Base-by-base conservation (phyloP, 2,329 filamentous ascomycete genomes). In the Penicillium oxalicum region DNA sequence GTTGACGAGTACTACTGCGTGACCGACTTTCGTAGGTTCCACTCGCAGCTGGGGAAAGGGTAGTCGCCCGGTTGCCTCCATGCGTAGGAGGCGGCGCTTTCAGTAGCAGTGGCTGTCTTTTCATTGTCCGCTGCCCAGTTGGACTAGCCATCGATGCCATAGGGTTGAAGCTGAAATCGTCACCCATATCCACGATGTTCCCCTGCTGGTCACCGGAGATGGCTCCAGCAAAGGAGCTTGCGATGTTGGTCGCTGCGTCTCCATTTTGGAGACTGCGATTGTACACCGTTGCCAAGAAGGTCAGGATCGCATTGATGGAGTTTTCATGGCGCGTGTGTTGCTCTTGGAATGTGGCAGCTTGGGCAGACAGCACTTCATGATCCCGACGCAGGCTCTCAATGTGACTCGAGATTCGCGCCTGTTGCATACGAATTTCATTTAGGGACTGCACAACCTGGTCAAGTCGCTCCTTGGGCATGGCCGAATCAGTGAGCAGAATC, bases 231-330 rank as follows among this genome's bases (percentile, higher is more conserved):
- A 97, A 87, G 63, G 95, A 85, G 58, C 94, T 91, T 48, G 87
- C 83, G 37, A 97, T 80, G 51, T 88, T 91, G 62, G 88, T 82
- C 1, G 81, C 77, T 13, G 81, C 80, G 29, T 83, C 84, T 59
- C 91, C 86, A 33, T 91, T 88, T 65, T 96, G 91, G 43, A 98
- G 73, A 54, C 89, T 95, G 62, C 94, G 86, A 54, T 95, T 87
- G 71, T 97, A 98, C 37, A 98, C 91, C 9, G 94, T 97, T 40
- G 91, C 93, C 18, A 98, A 78, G 68, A 98, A 97, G 43, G 91
- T 95, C 37, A 98, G 78, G 53, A 98, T 97, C n/a, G 91, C 91
- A 63, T 96, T 97, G 70, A 98, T 97, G 0, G 91, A 96, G 65
- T 91, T 95, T 66, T 98, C 93, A 63, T 98, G 93, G n/a, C 93